These are phyloP conservation scores for Trifolium subterraneum DNA, from an alignment of 306 rosid species.

Conservation along the genomic window DNA sequence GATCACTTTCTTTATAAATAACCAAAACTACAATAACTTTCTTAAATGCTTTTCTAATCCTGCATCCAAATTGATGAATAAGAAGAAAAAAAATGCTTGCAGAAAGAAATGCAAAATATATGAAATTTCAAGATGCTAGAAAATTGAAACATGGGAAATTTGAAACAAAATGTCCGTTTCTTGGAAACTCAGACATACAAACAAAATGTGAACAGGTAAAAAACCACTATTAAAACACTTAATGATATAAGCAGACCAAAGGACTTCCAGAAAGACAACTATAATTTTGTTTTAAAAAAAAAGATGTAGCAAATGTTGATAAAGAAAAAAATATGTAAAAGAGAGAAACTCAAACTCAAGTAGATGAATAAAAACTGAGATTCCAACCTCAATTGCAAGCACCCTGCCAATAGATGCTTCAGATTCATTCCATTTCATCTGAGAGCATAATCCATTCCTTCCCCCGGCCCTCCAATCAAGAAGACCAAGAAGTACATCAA, in stretches of 20 bases:
- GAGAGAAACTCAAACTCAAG: conserved; percentile 5
- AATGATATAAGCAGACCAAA: not conserved
- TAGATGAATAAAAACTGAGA: conserved; percentile 37
- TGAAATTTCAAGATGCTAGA: conserved; percentile 24
- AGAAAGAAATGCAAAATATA: conserved; percentile 26
- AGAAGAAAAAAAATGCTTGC: conserved; percentile 7
- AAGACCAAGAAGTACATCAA: conserved; percentile 97
- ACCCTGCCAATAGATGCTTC: conserved; percentile 99
- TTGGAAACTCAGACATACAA: conserved; percentile 11
- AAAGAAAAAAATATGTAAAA: conserved; percentile 22
- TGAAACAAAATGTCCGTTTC: not conserved
- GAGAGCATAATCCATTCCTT: conserved; percentile 90
- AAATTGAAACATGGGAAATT: conserved; percentile 1
- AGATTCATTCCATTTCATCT: conserved; percentile 99
- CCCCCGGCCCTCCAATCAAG: conserved; percentile 99
- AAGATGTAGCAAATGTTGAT: conserved; percentile 3
- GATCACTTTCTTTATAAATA: conserved; percentile 15
- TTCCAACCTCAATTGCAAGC: conserved; percentile 94
- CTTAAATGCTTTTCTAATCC: not conserved
- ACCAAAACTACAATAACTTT: not conserved
- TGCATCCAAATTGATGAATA: conserved; percentile 3
- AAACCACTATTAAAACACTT: conserved; percentile 19
- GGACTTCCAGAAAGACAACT: conserved; percentile 27
- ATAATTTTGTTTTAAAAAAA: not conserved
- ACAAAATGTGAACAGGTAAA: conserved; percentile 3